Evolutionary conservation across 495 filamentous ascomycete genomes (phyloP), one percentile per base, ranked within the genome.

Genomic region (Poronia punctata): DNA sequence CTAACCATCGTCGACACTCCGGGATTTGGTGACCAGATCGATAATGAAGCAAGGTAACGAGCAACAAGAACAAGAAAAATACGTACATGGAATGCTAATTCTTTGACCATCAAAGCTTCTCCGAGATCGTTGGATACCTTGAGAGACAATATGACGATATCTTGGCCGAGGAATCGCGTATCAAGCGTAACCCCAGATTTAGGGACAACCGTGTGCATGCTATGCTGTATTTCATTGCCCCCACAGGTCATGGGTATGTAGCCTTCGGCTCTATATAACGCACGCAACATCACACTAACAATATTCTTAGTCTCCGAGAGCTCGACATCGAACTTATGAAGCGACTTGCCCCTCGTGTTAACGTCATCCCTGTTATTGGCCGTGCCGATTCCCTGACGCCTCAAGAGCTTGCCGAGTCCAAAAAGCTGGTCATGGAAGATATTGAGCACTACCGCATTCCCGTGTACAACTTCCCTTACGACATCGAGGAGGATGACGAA

Each of bases 381-480:
- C 95, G 96, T 63, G 92, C 92, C 57, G 92, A 98, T 60, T 89
- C 92, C 19, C 83, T 98, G 41, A 98, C 92, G 33, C 93, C 93
- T 31, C 83, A 85, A 36, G 92, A 98, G 68, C 79, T 97, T 39
- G 92, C 92, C 40, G 93, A 98, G 65, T 96, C 90, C 26, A 98
- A 98, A 79, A 97, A 96, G 72, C 75, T 98, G 36, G 88, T 98
- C 55, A 98, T 98, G 93, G 92, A 98, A 71, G 92, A 98, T 57
- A 98, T 98, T 49, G 92, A 98, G 64, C 92, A 98, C 67, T 98
- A 98, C 75, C 86, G 92, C 62, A 98, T 98, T 54, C 92, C 92
- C 25, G 93, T 98, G 51, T 98, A 98, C 80, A 98, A 98, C 77
- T 98, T 98, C 75, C 92, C 92, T 22, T 98, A 98, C 70, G 92